phyloP scores from a whole-genome alignment of 768 basidiomycete species.

The Russula sp. region DNA sequence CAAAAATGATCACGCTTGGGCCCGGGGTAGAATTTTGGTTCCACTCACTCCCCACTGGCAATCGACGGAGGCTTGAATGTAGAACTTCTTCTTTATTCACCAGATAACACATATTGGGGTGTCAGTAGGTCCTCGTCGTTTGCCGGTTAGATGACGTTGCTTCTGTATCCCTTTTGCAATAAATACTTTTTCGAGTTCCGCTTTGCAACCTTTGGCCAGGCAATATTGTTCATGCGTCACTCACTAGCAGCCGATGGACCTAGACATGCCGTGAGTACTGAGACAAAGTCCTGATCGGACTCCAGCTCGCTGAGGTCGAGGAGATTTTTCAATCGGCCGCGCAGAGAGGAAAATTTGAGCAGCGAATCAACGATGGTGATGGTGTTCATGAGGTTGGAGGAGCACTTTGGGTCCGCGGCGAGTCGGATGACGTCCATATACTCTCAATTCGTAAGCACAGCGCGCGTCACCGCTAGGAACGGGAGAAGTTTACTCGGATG shows the following conservation, averaged over 20 bases:
- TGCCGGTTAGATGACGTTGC: too few species aligned
- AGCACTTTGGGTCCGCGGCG: slow-evolving; percentile 60
- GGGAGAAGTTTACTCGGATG: background rate
- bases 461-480: slow-evolving; percentile 72
- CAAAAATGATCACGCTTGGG: too few species aligned
- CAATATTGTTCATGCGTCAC: slow-evolving; percentile 39
- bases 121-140: too few species aligned
- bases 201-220: slow-evolving; percentile 33
- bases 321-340: slow-evolving; percentile 54
- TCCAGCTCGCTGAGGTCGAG: slow-evolving; percentile 70
- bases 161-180: too few species aligned
- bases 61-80: too few species aligned
- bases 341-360: slow-evolving; percentile 43
- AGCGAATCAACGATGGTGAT: slow-evolving; percentile 58
- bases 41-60: too few species aligned
- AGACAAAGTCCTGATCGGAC: slow-evolving; percentile 75
- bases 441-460: slow-evolving; percentile 75
- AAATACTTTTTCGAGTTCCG: too few species aligned
- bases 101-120: too few species aligned
- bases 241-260: background rate
- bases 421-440: slow-evolving; percentile 81
- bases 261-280: slow-evolving; percentile 51
- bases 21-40: too few species aligned
- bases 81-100: too few species aligned
- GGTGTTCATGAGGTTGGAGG: slow-evolving; percentile 50